These are phyloP conservation scores for Lactarius evosmus DNA, from an alignment of 768 basidiomycete genomes.

Conservation along the genomic window DNA sequence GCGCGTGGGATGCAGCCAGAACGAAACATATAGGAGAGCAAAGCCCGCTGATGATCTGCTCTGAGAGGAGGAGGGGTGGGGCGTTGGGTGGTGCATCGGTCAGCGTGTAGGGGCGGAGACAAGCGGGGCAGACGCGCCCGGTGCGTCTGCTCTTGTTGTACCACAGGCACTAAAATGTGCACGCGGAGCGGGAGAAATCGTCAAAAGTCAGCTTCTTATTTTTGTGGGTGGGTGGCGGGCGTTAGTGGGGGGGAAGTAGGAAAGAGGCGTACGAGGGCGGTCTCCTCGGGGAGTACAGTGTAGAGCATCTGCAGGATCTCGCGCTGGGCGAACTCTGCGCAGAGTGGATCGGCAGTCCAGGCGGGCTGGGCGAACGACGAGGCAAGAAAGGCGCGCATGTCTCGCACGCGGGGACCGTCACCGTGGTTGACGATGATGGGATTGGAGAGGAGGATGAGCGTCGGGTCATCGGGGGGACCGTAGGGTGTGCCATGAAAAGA, in stretches of 20 bases:
- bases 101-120: conserved; percentile 65
- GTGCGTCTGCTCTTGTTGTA: conserved; percentile 77
- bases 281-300: conserved; percentile 67
- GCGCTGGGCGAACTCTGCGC: conserved; percentile 72
- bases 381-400: conserved; percentile 60
- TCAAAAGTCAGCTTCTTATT: not conserved
- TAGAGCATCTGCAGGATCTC: conserved; percentile 73
- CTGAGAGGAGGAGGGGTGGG: conserved; percentile 47
- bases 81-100: conserved; percentile 60
- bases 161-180: conserved; percentile 60
- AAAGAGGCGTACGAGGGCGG: conserved; percentile 53
- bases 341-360: conserved; percentile 60
- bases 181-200: not conserved
- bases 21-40: conserved; percentile 79
- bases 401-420: conserved; percentile 71
- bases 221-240: no score
- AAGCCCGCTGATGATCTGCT: conserved; percentile 73
- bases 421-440: conserved; percentile 78
- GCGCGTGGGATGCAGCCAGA: conserved; percentile 63
- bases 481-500: not conserved
- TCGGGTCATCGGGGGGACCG: conserved; percentile 24
- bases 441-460: conserved; percentile 28
- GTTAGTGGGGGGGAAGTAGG: not conserved
- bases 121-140: conserved; percentile 74
- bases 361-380: conserved; percentile 68